These are phyloP conservation scores for Leishmania gerbilli DNA, from an alignment of 208 protist species.

Conservation along the genomic window DNA sequence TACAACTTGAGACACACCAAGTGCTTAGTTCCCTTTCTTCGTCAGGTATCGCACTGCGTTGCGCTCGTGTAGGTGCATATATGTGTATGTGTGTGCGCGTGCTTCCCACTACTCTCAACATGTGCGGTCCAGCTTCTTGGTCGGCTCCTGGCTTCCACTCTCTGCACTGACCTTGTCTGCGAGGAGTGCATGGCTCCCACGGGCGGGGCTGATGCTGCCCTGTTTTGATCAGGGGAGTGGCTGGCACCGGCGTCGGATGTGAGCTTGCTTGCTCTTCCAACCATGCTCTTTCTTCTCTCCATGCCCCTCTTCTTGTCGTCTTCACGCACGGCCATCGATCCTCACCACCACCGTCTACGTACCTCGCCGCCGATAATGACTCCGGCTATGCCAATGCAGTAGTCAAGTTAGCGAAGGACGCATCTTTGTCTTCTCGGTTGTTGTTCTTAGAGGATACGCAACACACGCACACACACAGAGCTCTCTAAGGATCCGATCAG, in stretches of 20 bases:
- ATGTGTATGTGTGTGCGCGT: not conserved
- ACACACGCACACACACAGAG: slow-evolving; percentile 13
- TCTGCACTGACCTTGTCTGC: not conserved
- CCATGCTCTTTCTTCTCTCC: slow-evolving; percentile 5
- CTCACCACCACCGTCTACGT: not conserved
- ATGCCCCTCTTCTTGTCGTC: slow-evolving; percentile 20
- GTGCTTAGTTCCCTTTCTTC: not conserved
- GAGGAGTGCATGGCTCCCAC: not conserved
- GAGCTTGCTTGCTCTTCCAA: not conserved
- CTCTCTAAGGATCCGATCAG: slow-evolving; percentile 2
- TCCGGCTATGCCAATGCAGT: not conserved
- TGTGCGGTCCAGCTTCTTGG: not conserved
- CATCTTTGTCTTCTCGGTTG: not conserved
- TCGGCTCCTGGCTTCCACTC: not conserved
- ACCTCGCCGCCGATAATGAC: not conserved
- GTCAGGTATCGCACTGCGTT: not conserved
- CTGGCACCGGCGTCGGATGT: not conserved
- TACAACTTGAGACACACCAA: not conserved
- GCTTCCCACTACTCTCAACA: not conserved
- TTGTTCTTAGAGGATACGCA: slow-evolving; percentile 8
- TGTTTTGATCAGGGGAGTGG: not conserved
- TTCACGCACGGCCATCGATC: not conserved
- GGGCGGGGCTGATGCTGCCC: not conserved
- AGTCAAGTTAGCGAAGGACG: slow-evolving; percentile 1
- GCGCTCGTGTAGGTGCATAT: not conserved